Evolutionary conservation across 2,329 filamentous ascomycete genomes (phyloP).

Genomic region (Colletotrichum magnum): DNA sequence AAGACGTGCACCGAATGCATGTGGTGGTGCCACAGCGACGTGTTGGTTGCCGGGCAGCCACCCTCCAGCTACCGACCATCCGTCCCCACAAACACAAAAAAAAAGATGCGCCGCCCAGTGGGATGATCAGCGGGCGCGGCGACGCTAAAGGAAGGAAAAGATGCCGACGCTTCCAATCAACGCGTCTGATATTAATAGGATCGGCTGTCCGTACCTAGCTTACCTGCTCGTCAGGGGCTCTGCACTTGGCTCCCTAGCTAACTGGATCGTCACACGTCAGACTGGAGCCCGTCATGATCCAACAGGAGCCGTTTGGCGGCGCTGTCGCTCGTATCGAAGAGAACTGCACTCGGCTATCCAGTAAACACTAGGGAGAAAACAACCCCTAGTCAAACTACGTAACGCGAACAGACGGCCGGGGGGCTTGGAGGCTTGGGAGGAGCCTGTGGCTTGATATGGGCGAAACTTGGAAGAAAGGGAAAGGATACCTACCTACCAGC

Average conservation of each 20-base stretch:
- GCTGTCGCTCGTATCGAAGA: slow-evolving; percentile 11
- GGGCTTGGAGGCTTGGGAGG: neutral
- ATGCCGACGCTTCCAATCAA: slow-evolving; percentile 23
- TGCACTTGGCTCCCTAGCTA: no score
- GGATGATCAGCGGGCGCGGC: slow-evolving; percentile 12
- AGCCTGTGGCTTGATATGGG: neutral
- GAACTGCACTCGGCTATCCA: neutral
- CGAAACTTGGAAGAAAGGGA: slow-evolving; percentile 3
- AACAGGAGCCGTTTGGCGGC: slow-evolving; percentile 6
- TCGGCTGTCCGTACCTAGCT: neutral
- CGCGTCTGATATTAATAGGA: slow-evolving; percentile 22
- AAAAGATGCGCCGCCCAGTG: slow-evolving; percentile 11
- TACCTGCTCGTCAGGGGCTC: no score
- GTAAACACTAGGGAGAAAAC: neutral
- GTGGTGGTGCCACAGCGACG: slow-evolving; percentile 24
- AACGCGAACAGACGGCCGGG: slow-evolving; percentile 2
- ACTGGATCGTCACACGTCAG: slow-evolving; percentile 33
- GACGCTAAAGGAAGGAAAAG: slow-evolving; percentile 4
- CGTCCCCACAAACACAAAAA: neutral
- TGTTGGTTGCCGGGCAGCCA: slow-evolving; percentile 28
- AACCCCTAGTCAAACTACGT: no score
- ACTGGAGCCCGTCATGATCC: slow-evolving; percentile 25
- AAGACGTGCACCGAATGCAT: neutral
- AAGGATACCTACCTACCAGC: neutral
- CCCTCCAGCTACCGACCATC: neutral